Base-by-base conservation (phyloP, 2,329 filamentous ascomycete genomes). In the Beauveria rudraprayagi region DNA sequence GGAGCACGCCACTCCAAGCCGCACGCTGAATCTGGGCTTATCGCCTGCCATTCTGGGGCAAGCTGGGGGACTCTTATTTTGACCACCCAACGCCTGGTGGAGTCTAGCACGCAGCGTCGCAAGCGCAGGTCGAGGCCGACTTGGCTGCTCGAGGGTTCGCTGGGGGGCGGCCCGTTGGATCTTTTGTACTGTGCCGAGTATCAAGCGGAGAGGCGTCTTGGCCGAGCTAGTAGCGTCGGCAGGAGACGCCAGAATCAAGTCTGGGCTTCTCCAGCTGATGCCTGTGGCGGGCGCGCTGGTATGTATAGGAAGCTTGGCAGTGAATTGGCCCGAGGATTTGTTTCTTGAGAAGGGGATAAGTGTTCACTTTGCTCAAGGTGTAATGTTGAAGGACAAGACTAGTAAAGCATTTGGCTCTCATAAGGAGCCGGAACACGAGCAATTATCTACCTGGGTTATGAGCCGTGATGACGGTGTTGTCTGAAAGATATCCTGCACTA, bases 11-110 rank as follows among this genome's bases (percentile, higher is more conserved):
- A 59, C 47, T n/a, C 10, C 16, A 50, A n/a, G 44, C 30, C 22
- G 37, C 37, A 14, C 34, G 16, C 37, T 41, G 51, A 41, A 24
- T 24, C n/a, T 44, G 44, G 37, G 28, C 56, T 59, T 59, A 26
- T 52, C 37, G 56, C 56, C 56, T 59, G 56, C 56, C 56, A 59
- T 17, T 52, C 44, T 59, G 56, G 47, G 56, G 16, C 24, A 59
- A 52, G 56, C 24, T 37, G 56, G 19, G 8, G 56, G 26, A 34
- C 37, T 52, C 46, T 37, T 34, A 34, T 52, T 14, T 41, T 34
- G 56, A 48, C 34, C 43, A 16, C 26, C 54, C 16, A 10, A 17
- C 16, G 37, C 41, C 24, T 47, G 26, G 41, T 37, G 41, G 17
- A 34, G 44, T 10, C 43, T 48, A 37, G 54, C 43, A 17, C n/a